Percentiles rank a stretch among this genome's conserved stretches.
Evolutionary conservation across 2,329 filamentous ascomycete species (phyloP).

Genomic region (Aspergillus pseudonomiae): DNA sequence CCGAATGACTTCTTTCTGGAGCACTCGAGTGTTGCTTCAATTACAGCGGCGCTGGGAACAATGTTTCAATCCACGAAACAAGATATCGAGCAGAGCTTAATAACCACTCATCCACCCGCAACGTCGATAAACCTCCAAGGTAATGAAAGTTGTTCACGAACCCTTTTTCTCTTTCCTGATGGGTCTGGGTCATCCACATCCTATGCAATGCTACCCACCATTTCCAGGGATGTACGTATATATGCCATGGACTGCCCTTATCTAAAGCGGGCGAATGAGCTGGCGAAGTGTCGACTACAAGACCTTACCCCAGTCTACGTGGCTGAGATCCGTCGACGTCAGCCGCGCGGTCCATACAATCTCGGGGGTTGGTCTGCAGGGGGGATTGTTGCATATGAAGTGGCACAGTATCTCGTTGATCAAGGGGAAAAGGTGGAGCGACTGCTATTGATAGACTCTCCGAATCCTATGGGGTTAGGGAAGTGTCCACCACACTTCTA

Average conservation of each 20-base stretch:
- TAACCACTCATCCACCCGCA: background rate
- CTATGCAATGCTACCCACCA: background rate
- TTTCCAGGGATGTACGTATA: background rate
- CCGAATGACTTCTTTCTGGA: background rate
- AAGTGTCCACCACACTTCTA: constrained; percentile 61
- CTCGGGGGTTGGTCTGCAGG: constrained; percentile 66
- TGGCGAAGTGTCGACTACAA: background rate
- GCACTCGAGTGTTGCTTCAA: background rate
- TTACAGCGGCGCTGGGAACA: background rate
- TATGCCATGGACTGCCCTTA: background rate
- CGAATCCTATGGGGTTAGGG: constrained; percentile 68
- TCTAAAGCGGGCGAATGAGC: background rate
- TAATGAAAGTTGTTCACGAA: background rate
- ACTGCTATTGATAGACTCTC: constrained; percentile 67
- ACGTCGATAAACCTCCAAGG: background rate
- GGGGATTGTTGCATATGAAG: constrained; percentile 71
- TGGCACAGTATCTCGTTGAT: constrained; percentile 62
- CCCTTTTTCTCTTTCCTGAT: constrained; percentile 2
- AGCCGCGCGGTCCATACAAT: background rate
- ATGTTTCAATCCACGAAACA: background rate
- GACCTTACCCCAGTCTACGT: background rate
- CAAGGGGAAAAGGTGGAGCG: constrained; percentile 61
- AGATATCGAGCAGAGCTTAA: too few species aligned
- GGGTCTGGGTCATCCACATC: background rate
- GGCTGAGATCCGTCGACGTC: background rate